phyloP scores from a whole-genome alignment of 108 stramenopile species.

The Cylindrotheca fusiformis region DNA sequence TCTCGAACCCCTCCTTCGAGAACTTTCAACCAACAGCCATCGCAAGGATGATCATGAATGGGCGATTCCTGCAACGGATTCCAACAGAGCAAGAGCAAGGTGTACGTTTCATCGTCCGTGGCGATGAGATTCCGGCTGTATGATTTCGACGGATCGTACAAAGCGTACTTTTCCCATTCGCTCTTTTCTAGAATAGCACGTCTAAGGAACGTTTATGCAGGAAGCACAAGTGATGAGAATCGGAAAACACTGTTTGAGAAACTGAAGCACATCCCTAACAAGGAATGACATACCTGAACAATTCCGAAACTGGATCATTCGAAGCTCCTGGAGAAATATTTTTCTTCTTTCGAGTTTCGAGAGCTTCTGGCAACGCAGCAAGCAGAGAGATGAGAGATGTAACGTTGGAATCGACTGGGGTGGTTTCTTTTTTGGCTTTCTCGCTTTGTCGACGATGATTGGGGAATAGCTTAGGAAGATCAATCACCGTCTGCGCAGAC shows the following conservation, averaged over 20 bases:
- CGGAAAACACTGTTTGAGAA: not conserved
- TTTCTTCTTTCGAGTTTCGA: constrained; percentile 9
- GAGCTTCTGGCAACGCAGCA: not conserved
- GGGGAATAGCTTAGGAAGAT: no score
- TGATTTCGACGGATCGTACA: constrained; percentile 40
- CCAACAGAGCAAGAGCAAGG: constrained; percentile 90
- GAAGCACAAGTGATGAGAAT: not conserved
- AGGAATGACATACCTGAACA: constrained; percentile 30
- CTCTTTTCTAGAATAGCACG: constrained; percentile 33
- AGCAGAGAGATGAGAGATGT: no score
- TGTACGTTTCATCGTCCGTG: constrained; percentile 77
- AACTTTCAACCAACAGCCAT: constrained; percentile 87
- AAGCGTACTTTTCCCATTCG: constrained; percentile 49
- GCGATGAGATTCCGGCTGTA: constrained; percentile 88
- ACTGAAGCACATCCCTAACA: not conserved
- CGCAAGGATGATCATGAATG: constrained; percentile 84
- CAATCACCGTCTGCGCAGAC: no score
- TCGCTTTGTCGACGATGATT: no score
- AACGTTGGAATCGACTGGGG: no score
- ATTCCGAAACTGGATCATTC: constrained; percentile 23
- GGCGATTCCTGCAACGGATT: constrained; percentile 69
- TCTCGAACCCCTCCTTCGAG: constrained; percentile 62
- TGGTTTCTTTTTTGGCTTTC: no score
- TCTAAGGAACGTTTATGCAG: no score
- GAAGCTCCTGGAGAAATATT: constrained; percentile 15